Percentiles rank a stretch among this genome's conserved stretches.
Evolutionary conservation across 106 monocot species (phyloP).

Genomic region (Allium cepa): DNA sequence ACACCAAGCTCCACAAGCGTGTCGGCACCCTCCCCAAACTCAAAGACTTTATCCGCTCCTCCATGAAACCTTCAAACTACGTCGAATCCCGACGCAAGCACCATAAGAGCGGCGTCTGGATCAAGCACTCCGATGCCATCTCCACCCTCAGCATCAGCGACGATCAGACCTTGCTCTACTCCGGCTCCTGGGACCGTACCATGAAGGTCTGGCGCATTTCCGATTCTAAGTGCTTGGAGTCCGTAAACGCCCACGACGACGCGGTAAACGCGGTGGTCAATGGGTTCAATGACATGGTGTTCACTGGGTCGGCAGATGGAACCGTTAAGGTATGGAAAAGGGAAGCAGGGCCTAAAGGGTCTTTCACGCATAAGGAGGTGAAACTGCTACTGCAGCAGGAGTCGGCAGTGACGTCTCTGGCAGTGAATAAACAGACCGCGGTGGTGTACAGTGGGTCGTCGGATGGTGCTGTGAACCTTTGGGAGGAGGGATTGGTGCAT

Average conservation of each 20-base stretch:
- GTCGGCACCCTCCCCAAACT: slow-evolving; percentile 1
- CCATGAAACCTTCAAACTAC: slow-evolving; percentile 7
- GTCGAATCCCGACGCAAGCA: slow-evolving; percentile 4
- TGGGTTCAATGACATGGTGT: slow-evolving; percentile 35
- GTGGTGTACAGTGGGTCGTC: slow-evolving; percentile 63
- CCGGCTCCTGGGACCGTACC: slow-evolving; percentile 67
- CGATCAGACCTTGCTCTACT: slow-evolving; percentile 44
- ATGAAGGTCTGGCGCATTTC: slow-evolving; percentile 64
- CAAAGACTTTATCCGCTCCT: slow-evolving; percentile 3
- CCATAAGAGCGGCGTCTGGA: slow-evolving; percentile 25
- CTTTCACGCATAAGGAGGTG: slow-evolving; percentile 23
- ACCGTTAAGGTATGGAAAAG: slow-evolving; percentile 59
- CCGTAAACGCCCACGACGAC: slow-evolving; percentile 50
- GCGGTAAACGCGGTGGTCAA: slow-evolving; percentile 48
- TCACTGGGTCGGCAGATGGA: slow-evolving; percentile 74
- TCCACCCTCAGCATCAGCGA: slow-evolving; percentile 46
- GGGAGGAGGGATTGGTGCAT: slow-evolving; percentile 13
- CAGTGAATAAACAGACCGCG: slow-evolving; percentile 21
- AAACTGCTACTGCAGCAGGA: slow-evolving; percentile 39
- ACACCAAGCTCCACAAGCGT: background rate
- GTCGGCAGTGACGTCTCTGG: slow-evolving; percentile 51
- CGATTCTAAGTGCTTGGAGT: slow-evolving; percentile 57
- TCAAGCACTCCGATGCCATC: slow-evolving; percentile 49
- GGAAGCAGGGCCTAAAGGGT: slow-evolving; percentile 16
- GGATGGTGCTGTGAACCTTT: slow-evolving; percentile 47